These are phyloP conservation scores for Colletotrichum caudatum DNA, from an alignment of 2,329 filamentous ascomycete species.

Conservation along the genomic window DNA sequence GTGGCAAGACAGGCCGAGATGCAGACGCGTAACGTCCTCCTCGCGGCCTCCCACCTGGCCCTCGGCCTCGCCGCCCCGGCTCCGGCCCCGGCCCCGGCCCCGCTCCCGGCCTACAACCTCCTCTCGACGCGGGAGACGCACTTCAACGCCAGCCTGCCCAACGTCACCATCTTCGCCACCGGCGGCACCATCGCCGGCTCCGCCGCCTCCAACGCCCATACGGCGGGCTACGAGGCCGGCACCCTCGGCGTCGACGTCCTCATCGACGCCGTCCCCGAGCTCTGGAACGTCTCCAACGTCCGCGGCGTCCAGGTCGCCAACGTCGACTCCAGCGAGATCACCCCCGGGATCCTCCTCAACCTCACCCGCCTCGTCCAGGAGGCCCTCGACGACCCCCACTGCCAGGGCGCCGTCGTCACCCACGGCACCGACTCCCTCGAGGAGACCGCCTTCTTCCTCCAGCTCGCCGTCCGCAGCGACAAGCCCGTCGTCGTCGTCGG, in stretches of 20 bases:
- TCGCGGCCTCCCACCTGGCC: slow-evolving; percentile 30
- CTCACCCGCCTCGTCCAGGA: slow-evolving; percentile 61
- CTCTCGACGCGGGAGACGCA: slow-evolving; percentile 32
- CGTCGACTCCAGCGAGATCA: slow-evolving; percentile 61
- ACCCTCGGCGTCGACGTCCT: slow-evolving; percentile 62
- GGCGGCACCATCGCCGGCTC: slow-evolving; percentile 71
- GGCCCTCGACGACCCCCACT: slow-evolving; percentile 58
- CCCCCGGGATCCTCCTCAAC: slow-evolving; percentile 60
- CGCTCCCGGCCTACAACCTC: slow-evolving; percentile 16
- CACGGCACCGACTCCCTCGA: slow-evolving; percentile 76
- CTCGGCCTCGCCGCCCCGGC: slow-evolving; percentile 35
- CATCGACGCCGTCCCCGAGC: slow-evolving; percentile 66
- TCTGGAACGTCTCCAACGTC: slow-evolving; percentile 67
- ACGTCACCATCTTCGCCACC: slow-evolving; percentile 68
- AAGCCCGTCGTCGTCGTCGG: slow-evolving; percentile 72
- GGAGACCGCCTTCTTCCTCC: slow-evolving; percentile 73
- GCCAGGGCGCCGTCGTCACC: slow-evolving; percentile 68
- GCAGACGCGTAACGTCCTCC: slow-evolving; percentile 26
- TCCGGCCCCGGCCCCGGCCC: slow-evolving; percentile 14
- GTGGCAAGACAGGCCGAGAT: slow-evolving; percentile 14
- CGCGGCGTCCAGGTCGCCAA: slow-evolving; percentile 65
- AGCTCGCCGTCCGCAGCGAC: slow-evolving; percentile 65
- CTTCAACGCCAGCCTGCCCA: slow-evolving; percentile 61
- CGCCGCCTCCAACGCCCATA: slow-evolving; percentile 60
- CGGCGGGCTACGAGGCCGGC: slow-evolving; percentile 57